These are phyloP conservation scores for Tylopilus rubrobrunneus DNA, from an alignment of 768 basidiomycete genomes.

Conservation along the genomic window DNA sequence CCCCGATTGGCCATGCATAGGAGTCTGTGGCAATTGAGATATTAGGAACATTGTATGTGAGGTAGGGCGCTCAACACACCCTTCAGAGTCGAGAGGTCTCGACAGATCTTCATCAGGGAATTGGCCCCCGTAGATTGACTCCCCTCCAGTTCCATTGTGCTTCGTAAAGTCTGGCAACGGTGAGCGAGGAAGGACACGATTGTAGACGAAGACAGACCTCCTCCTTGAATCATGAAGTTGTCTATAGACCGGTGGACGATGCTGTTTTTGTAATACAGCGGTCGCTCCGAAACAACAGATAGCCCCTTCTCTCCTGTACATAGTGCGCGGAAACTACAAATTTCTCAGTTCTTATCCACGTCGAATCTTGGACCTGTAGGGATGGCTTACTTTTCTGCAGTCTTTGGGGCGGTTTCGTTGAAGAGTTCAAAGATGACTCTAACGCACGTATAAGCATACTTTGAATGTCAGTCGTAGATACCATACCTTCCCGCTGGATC, in stretches of 20 bases:
- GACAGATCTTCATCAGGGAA: slow-evolving; percentile 78
- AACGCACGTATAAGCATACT: slow-evolving; percentile 11
- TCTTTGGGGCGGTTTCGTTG: slow-evolving; percentile 68
- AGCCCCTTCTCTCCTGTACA: slow-evolving; percentile 85
- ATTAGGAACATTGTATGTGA: not conserved
- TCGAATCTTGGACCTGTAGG: not conserved
- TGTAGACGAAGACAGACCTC: slow-evolving; percentile 42
- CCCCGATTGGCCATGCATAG: slow-evolving; percentile 91
- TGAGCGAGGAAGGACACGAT: not conserved
- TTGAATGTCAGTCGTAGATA: not conserved
- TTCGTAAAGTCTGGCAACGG: slow-evolving; percentile 62
- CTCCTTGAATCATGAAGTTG: slow-evolving; percentile 78
- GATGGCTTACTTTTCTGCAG: slow-evolving; percentile 67
- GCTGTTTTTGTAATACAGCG: slow-evolving; percentile 79
- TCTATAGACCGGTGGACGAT: slow-evolving; percentile 77
- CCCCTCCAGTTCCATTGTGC: slow-evolving; percentile 75
- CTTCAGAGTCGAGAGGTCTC: slow-evolving; percentile 60
- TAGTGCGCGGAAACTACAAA: slow-evolving; percentile 70
- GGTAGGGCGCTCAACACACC: slow-evolving; percentile 32
- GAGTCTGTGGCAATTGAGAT: slow-evolving; percentile 38
- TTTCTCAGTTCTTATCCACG: slow-evolving; percentile 7
- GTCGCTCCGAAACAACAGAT: slow-evolving; percentile 56
- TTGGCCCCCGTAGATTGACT: slow-evolving; percentile 72
- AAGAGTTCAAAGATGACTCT: slow-evolving; percentile 77
- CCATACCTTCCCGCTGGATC: slow-evolving; percentile 53